Evolutionary conservation across 2,329 filamentous ascomycete genomes (phyloP).

Genomic region (Talaromyces pinophilus): DNA sequence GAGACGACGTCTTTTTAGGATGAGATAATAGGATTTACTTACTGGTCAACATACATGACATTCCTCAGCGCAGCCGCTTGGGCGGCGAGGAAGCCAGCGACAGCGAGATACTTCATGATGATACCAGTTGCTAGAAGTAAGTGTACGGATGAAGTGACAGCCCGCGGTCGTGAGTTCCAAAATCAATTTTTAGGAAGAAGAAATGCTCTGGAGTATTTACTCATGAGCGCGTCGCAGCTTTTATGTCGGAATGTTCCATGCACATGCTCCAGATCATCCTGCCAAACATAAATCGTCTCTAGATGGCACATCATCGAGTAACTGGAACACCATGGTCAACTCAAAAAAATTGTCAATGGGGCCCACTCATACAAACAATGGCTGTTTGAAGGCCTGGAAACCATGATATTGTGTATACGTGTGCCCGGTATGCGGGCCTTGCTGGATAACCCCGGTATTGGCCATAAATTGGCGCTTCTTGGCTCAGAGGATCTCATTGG

Average conservation of each 20-base stretch:
- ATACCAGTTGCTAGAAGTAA: neutral
- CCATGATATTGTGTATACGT: neutral
- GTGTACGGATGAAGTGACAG: neutral
- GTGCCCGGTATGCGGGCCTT: conserved; percentile 6
- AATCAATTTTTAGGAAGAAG: too few relatives aligned
- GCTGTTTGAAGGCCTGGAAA: neutral
- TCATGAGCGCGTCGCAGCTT: neutral
- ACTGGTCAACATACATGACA: conserved; percentile 54
- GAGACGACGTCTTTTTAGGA: neutral
- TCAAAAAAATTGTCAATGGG: neutral
- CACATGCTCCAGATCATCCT: neutral
- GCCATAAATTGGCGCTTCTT: neutral
- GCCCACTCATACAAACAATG: neutral
- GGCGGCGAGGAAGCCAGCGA: conserved; percentile 34
- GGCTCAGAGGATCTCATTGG: neutral
- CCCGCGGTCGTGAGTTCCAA: too few relatives aligned
- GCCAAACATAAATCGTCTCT: neutral
- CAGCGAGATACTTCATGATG: conserved; percentile 33
- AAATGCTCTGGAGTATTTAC: neutral
- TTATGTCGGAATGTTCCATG: conserved; percentile 4
- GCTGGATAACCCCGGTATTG: neutral
- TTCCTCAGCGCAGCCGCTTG: conserved; percentile 37
- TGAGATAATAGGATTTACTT: conserved; percentile 26
- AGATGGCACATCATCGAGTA: neutral
- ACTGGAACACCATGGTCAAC: neutral